Percentiles rank a stretch among this genome's conserved stretches.
Evolutionary conservation across 2,329 filamentous ascomycete genomes (phyloP).

Genomic region (Periconia macrospinosa): DNA sequence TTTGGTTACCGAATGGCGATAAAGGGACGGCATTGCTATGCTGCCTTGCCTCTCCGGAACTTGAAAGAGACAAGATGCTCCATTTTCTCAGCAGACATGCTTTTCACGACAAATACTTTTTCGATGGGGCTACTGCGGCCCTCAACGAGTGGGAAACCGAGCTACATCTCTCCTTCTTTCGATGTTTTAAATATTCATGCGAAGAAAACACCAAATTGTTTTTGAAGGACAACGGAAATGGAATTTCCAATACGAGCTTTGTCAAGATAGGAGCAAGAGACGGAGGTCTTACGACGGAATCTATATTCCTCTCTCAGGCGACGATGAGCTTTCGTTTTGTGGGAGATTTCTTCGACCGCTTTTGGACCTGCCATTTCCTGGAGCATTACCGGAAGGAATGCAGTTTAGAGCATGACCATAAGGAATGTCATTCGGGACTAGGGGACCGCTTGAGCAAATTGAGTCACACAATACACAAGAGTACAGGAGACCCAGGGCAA

Average conservation of each 20-base stretch:
- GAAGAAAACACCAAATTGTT: too few species aligned
- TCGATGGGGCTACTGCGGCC: constrained; percentile 23
- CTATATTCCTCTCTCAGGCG: too few species aligned
- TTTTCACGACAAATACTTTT: constrained; percentile 16
- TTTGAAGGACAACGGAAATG: too few species aligned
- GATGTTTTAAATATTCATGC: too few species aligned
- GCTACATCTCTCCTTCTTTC: constrained; percentile 27
- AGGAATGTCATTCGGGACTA: too few species aligned
- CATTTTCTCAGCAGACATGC: constrained; percentile 24
- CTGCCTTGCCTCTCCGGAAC: not conserved
- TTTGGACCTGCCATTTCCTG: constrained; percentile 36
- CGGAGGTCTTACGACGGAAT: too few species aligned
- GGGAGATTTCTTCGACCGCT: constrained; percentile 38
- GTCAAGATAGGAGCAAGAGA: too few species aligned
- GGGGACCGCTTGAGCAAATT: not conserved
- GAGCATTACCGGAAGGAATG: not conserved
- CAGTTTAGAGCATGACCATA: constrained; percentile 6
- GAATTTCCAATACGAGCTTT: too few species aligned
- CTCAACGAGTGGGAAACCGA: constrained; percentile 35
- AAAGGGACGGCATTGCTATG: not conserved
- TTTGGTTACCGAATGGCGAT: not conserved
- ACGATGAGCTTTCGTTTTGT: constrained; percentile 26
- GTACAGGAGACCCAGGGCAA: not conserved
- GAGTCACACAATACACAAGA: not conserved
- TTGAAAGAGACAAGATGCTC: constrained; percentile 9